Percentiles rank a stretch among this genome's conserved stretches.
phyloP scores from a whole-genome alignment of 2,329 filamentous ascomycete species.

The Phoma herbarum region DNA sequence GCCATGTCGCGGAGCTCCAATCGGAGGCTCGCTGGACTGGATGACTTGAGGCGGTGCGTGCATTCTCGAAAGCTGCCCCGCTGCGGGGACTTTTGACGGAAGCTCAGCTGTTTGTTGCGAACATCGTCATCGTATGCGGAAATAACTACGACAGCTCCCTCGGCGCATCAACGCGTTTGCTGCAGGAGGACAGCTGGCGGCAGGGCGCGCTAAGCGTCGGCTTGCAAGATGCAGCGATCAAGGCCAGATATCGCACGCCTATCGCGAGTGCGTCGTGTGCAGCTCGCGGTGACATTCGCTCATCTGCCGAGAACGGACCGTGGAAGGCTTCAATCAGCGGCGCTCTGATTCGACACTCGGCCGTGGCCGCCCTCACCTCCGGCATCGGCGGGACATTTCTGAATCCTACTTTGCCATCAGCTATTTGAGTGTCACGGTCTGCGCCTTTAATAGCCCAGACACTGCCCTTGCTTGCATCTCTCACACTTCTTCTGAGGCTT shows the following conservation, averaged over 20 bases:
- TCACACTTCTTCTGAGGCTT: slow-evolving; percentile 9
- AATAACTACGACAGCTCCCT: slow-evolving; percentile 3
- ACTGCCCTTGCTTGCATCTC: slow-evolving; percentile 14
- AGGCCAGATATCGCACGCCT: slow-evolving; percentile 4
- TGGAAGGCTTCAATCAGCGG: slow-evolving; percentile 26
- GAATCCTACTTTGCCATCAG: slow-evolving; percentile 37
- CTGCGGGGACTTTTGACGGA: neutral
- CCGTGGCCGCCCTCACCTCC: slow-evolving; percentile 34
- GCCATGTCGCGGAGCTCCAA: slow-evolving; percentile 23
- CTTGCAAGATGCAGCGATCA: slow-evolving; percentile 9
- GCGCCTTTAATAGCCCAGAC: slow-evolving; percentile 32
- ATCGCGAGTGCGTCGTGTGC: slow-evolving; percentile 12
- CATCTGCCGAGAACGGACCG: slow-evolving; percentile 21
- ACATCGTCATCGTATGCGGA: slow-evolving; percentile 28
- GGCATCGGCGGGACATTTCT: slow-evolving; percentile 44
- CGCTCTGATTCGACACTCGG: slow-evolving; percentile 35
- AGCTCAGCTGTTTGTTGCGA: slow-evolving; percentile 1
- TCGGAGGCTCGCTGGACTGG: slow-evolving; percentile 25
- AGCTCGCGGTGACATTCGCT: slow-evolving; percentile 1
- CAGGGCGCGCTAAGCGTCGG: slow-evolving; percentile 10
- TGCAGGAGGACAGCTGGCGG: slow-evolving; percentile 14
- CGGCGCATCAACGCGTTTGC: slow-evolving; percentile 4
- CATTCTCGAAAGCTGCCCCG: neutral
- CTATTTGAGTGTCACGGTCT: slow-evolving; percentile 37
- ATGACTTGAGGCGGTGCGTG: slow-evolving; percentile 27